phyloP scores from a whole-genome alignment of 2,329 filamentous ascomycete genomes.

The Dryadomyces quercus-mongolicae region DNA sequence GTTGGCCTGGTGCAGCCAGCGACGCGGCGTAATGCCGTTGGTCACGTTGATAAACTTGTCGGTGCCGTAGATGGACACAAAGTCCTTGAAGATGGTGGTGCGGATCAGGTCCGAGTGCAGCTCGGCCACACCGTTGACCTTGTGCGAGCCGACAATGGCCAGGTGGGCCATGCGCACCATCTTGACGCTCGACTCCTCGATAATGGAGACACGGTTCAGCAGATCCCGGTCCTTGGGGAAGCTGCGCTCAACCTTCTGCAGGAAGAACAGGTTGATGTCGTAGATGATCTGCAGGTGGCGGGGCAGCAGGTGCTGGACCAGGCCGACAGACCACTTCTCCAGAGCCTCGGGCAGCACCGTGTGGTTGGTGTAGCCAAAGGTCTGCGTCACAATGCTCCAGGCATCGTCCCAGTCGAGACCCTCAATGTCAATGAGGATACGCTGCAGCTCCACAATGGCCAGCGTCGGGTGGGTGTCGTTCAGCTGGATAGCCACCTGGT shows the following conservation, averaged over 20 bases:
- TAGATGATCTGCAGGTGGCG: slow-evolving; percentile 96
- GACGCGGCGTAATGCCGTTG: slow-evolving; percentile 89
- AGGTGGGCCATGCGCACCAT: slow-evolving; percentile 97
- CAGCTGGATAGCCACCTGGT: slow-evolving; percentile 92
- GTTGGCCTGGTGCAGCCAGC: slow-evolving; percentile 97
- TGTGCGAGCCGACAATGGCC: slow-evolving; percentile 94
- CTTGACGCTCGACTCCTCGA: slow-evolving; percentile 92
- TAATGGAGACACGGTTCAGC: slow-evolving; percentile 81
- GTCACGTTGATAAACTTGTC: slow-evolving; percentile 99
- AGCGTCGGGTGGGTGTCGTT: slow-evolving; percentile 97
- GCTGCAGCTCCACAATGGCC: slow-evolving; percentile 89
- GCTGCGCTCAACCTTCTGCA: slow-evolving; percentile 78
- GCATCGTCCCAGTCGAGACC: slow-evolving; percentile 87
- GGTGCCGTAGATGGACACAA: slow-evolving; percentile 84
- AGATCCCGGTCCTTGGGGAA: slow-evolving; percentile 87
- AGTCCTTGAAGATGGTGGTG: slow-evolving; percentile 99
- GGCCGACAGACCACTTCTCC: slow-evolving; percentile 94
- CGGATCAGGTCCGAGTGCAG: slow-evolving; percentile 96
- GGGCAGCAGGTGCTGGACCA: slow-evolving; percentile 85
- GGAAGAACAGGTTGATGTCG: slow-evolving; percentile 91
- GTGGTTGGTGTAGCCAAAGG: slow-evolving; percentile 96
- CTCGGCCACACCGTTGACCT: slow-evolving; percentile 97
- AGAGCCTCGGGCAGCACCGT: slow-evolving; percentile 93
- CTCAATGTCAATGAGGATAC: slow-evolving; percentile 81
- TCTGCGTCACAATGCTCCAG: slow-evolving; percentile 68